Evolutionary conservation across 2,329 filamentous ascomycete genomes (phyloP).

Genomic region (Aspergillus pseudoterreus): DNA sequence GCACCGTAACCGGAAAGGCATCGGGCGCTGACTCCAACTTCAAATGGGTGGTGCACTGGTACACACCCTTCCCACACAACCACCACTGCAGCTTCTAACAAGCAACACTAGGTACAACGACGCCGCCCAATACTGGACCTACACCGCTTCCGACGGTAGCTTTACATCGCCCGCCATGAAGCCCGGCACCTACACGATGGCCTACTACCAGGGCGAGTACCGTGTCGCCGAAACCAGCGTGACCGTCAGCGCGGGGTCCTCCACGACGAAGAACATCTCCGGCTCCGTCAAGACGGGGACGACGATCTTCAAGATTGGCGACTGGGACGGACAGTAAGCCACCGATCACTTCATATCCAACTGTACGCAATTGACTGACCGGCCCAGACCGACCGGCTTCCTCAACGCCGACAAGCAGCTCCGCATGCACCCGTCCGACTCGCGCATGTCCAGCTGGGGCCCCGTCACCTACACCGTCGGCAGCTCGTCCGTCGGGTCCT

Average conservation of each 20-base stretch:
- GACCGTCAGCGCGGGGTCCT: constrained; percentile 49
- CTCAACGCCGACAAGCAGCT: constrained; percentile 64
- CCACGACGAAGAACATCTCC: constrained; percentile 50
- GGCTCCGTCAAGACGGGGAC: constrained; percentile 47
- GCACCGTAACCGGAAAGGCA: constrained; percentile 59
- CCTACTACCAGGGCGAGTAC: constrained; percentile 60
- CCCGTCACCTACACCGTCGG: constrained; percentile 61
- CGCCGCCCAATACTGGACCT: constrained; percentile 63
- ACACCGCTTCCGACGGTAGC: constrained; percentile 51
- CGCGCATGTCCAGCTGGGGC: constrained; percentile 60
- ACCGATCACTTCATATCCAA: neutral
- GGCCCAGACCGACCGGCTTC: constrained; percentile 53
- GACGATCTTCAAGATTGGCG: constrained; percentile 61
- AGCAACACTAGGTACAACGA: constrained; percentile 47
- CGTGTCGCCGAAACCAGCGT: constrained; percentile 51
- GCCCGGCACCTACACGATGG: constrained; percentile 65
- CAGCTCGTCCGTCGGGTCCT: constrained; percentile 48
- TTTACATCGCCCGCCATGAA: constrained; percentile 66
- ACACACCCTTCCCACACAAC: neutral
- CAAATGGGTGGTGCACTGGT: constrained; percentile 62
- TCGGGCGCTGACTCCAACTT: constrained; percentile 53
- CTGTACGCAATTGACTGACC: neutral
- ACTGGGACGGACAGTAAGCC: constrained; percentile 57
- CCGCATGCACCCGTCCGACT: constrained; percentile 66
- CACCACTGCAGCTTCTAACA: neutral